Evolutionary conservation across 2,329 filamentous ascomycete genomes (phyloP).

Genomic region (Exophiala aquamarina): DNA sequence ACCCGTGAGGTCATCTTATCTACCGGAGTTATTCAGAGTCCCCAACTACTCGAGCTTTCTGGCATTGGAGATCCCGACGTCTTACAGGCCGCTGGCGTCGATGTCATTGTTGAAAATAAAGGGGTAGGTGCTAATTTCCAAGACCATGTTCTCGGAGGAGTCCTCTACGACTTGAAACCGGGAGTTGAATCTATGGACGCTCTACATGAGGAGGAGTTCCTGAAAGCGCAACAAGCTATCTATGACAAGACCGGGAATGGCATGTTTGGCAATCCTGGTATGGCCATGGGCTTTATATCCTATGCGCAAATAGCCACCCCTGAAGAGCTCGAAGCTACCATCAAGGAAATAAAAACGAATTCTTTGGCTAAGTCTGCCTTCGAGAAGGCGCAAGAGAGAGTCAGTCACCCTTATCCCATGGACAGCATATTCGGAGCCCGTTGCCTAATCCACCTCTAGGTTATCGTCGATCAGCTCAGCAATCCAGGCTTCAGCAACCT

Average conservation of each 20-base stretch:
- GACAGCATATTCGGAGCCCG: too few relatives aligned
- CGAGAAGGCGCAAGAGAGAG: slow-evolving; percentile 36
- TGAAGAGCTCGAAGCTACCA: slow-evolving; percentile 32
- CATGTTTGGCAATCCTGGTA: slow-evolving; percentile 32
- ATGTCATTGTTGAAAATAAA: slow-evolving; percentile 42
- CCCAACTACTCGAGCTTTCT: slow-evolving; percentile 60
- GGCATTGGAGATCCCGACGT: slow-evolving; percentile 55
- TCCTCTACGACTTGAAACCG: slow-evolving; percentile 28
- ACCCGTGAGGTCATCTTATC: slow-evolving; percentile 57
- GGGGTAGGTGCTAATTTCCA: slow-evolving; percentile 51
- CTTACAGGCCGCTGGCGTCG: slow-evolving; percentile 41
- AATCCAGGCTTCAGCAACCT: slow-evolving; percentile 23
- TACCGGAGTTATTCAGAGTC: slow-evolving; percentile 58
- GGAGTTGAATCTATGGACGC: slow-evolving; percentile 36
- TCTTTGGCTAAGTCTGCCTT: slow-evolving; percentile 35
- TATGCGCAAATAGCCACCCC: slow-evolving; percentile 37
- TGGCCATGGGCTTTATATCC: slow-evolving; percentile 39
- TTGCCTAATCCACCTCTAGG: slow-evolving; percentile 8
- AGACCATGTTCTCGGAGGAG: slow-evolving; percentile 37
- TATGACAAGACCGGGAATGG: slow-evolving; percentile 33
- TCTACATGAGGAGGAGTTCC: slow-evolving; percentile 36
- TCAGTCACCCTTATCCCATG: too few relatives aligned
- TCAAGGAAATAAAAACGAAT: slow-evolving; percentile 32
- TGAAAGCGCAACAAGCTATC: slow-evolving; percentile 33
- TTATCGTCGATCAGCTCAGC: slow-evolving; percentile 35